Base-by-base conservation (phyloP, 2,329 filamentous ascomycete species). In the Teratosphaeria gauchensis region DNA sequence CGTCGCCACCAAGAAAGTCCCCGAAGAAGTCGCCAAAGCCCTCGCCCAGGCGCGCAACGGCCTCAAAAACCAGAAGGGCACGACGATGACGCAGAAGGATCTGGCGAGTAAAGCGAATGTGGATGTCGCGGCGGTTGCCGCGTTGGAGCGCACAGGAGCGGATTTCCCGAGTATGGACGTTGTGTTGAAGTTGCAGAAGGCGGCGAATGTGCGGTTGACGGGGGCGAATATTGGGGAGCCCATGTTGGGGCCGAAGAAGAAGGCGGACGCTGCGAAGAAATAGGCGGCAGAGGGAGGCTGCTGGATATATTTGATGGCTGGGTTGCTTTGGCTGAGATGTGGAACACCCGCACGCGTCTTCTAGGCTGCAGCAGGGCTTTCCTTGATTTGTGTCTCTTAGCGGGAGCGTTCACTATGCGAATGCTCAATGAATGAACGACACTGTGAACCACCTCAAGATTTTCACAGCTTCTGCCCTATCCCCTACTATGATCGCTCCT, bases 1-100 rank as follows among this genome's bases (percentile, higher is more conserved):
- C 78, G 87, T 97, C 77, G 96, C 96, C 80, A 92, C 91, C 72
- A 95, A 95, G 80, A 95, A 90, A 53, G 81, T 96, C 60, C 90
- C 91, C 73, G 81, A 82, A 70, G 81, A 83, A 58, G 90, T 97
- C 64, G 90, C 89, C 69, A 84, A 89, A 65, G 89, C 87, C 65
- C 96, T 97, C 78, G 82, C 85, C 70, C 83, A 87, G 70, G 84
- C 88, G 58, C 89, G 94, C 64, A 85, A 85, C 72, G 84, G 87
- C 73, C 86, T 90, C 73, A 88, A 88, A 76, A 91, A 92, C 76
- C 94, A 95, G 65, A 80, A 80, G 71, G 78, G 78, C 66, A 71
- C 66, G 53, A 79, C 78, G 52, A 92, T 97, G 90, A 95, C 92
- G 59, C 94, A 97, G 78, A 95, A 95, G 74, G 84, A 86, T 64